Evolutionary conservation across 805 yeast genomes (phyloP).

Genomic region (Candida mattraensis): DNA sequence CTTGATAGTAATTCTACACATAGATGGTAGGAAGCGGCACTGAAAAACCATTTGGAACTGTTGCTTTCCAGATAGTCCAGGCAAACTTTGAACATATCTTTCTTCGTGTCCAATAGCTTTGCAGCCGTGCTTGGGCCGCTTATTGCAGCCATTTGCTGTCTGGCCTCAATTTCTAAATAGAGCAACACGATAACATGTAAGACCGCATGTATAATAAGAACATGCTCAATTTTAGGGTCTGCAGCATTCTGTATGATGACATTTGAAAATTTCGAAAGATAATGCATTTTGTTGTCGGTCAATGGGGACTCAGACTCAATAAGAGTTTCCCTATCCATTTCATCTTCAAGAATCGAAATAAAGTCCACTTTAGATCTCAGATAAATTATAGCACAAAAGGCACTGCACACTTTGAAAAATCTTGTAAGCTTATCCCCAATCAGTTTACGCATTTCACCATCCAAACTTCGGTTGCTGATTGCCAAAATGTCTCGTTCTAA

Average conservation of each 20-base stretch:
- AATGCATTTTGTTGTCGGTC: constrained; percentile 20
- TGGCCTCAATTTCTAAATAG: constrained; percentile 28
- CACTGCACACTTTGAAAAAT: constrained; percentile 19
- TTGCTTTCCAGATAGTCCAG: constrained; percentile 19
- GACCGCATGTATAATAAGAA: constrained; percentile 28
- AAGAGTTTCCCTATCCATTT: constrained; percentile 1
- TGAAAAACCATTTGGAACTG: constrained; percentile 31
- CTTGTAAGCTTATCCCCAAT: constrained; percentile 17
- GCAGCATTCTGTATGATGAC: constrained; percentile 15
- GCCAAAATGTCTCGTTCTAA: constrained; percentile 26
- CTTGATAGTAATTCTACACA: constrained; percentile 22
- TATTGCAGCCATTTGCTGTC: constrained; percentile 16
- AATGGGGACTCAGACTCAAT: constrained; percentile 19
- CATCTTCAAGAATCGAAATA: constrained; percentile 27
- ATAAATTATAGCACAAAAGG: constrained; percentile 26
- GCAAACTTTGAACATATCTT: constrained; percentile 16
- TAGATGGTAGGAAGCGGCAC: constrained; percentile 30
- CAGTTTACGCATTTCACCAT: not conserved
- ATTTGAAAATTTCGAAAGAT: constrained; percentile 18
- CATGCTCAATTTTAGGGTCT: constrained; percentile 25
- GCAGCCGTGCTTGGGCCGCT: constrained; percentile 9
- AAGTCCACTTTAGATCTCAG: constrained; percentile 31
- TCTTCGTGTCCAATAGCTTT: constrained; percentile 15
- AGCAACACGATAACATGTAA: constrained; percentile 31
- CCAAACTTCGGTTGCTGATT: constrained; percentile 9